Evolutionary conservation across 768 basidiomycete genomes (phyloP), one percentile per base, ranked within the genome.

Genomic region (Dioszegia crocea): DNA sequence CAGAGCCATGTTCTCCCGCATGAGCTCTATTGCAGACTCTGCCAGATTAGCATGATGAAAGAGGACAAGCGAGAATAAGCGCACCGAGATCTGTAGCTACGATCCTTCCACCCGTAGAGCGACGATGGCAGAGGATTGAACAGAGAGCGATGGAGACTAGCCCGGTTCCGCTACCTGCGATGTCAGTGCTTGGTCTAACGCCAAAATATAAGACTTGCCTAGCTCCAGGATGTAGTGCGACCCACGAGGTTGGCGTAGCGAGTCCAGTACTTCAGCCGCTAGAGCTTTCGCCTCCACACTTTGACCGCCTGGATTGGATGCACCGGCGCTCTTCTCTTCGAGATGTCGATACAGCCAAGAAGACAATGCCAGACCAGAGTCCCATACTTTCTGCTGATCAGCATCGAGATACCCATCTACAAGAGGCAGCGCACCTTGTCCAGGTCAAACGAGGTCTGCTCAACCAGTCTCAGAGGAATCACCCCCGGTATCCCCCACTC

Each of bases 371-470:
- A 94, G 81, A 1, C 92, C 92, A 41, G 91, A 92, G 73, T 94
- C 91, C 92, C 92, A 96, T 54, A 94, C 83, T 90, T 94, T 94
- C 92, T 94, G 79, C 31, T 67, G 24, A 24, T 29, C 33, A 33
- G 29, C 19, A 23, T 6, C 14, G n/a, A 23, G 5, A 1, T 24
- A 53, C 40, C 6, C 21, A 27, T 14, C 14, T n/a, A n/a, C n/a
- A n/a, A n/a, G n/a, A n/a, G n/a, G 14, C 8, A 24, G 64, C 81
- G 71, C 62, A 89, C 92, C 84, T 96, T 94, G 80, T 96, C 92
- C 3, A 94, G 80, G 70, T 93, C 92, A 72, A 90, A 94, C 1
- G 88, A 88, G 0, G 88, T 91, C 68, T 89, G 86, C 69, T 96
- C 92, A 17, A 78, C 80, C 23, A 96, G 79, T 30, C 72, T 79